A percentile compares a stretch with the other conserved stretches of the same genome.
Evolutionary conservation across 2,329 filamentous ascomycete genomes (phyloP).

Genomic region (Clarireedia homoeocarpa): DNA sequence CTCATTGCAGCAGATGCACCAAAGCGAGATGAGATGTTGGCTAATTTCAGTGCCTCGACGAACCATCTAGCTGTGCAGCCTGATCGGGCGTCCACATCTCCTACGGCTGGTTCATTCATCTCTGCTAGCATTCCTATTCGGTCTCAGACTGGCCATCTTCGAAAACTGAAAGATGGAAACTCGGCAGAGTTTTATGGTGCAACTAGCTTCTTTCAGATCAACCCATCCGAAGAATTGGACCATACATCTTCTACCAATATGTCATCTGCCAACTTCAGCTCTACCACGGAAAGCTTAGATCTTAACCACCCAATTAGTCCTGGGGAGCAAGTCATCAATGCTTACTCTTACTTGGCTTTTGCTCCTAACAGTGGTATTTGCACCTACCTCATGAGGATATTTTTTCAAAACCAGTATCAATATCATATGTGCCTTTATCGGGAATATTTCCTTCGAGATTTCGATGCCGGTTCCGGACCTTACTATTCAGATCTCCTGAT

Average conservation of each 20-base stretch:
- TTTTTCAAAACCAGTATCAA: conserved; percentile 41
- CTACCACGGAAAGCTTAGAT: background rate
- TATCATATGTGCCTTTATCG: conserved; percentile 44
- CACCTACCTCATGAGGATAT: conserved; percentile 38
- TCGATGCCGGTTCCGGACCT: conserved; percentile 37
- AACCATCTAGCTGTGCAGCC: conserved; percentile 8
- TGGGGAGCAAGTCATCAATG: background rate
- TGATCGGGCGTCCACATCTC: background rate
- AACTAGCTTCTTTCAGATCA: conserved; percentile 38
- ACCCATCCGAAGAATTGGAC: conserved; percentile 16
- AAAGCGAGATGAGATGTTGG: conserved; percentile 36
- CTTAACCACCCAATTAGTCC: background rate
- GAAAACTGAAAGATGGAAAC: conserved; percentile 32
- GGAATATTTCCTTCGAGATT: conserved; percentile 43
- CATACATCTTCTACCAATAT: conserved; percentile 1
- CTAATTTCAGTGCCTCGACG: conserved; percentile 27
- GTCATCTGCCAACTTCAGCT: background rate
- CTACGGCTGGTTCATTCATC: conserved; percentile 7
- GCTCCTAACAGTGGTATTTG: conserved; percentile 38
- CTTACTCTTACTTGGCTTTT: conserved; percentile 24
- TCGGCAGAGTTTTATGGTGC: conserved; percentile 41
- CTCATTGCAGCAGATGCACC: conserved; percentile 34
- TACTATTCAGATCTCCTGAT: conserved; percentile 44
- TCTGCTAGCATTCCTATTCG: conserved; percentile 22
- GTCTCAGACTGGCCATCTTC: conserved; percentile 32